Percentiles rank a stretch among this genome's conserved stretches.
Conservation (phyloP, 345 rosid species). For the Stellera chamaejasme region DNA sequence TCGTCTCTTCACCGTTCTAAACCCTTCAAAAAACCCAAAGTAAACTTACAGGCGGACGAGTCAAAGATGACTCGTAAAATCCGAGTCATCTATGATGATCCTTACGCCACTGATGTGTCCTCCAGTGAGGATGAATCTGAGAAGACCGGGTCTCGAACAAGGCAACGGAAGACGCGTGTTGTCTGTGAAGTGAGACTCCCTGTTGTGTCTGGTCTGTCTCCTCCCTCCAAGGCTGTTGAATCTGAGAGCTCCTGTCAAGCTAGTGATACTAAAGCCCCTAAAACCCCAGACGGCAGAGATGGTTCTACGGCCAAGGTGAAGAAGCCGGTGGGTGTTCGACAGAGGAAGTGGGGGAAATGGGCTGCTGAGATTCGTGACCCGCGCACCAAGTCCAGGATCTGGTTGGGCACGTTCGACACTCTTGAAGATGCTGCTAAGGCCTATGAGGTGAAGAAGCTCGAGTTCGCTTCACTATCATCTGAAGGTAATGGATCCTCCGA, state of each 20-base stretch:
- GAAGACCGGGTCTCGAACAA: background rate
- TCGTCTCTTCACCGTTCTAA: constrained; percentile 12
- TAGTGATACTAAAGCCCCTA: constrained; percentile 42
- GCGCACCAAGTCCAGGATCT: constrained; percentile 35
- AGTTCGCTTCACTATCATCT: constrained; percentile 28
- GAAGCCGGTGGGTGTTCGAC: constrained; percentile 65
- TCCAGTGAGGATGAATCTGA: constrained; percentile 73
- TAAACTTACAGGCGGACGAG: constrained; percentile 15
- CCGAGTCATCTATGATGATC: constrained; percentile 65
- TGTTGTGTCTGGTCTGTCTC: background rate
- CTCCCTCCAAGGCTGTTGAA: constrained; percentile 11
- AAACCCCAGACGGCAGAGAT: constrained; percentile 6
- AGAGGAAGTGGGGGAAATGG: constrained; percentile 85
- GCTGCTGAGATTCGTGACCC: constrained; percentile 89
- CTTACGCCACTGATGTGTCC: constrained; percentile 86
- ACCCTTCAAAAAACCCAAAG: constrained; percentile 20
- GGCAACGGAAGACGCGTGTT: constrained; percentile 33
- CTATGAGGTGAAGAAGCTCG: constrained; percentile 50
- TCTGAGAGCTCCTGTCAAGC: constrained; percentile 59
- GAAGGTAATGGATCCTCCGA: constrained; percentile 25
- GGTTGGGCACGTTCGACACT: constrained; percentile 78
- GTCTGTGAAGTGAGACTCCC: constrained; percentile 56
- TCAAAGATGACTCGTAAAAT: constrained; percentile 36
- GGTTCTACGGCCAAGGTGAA: background rate
- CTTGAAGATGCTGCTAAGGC: constrained; percentile 79